These are phyloP conservation scores for Bacterosira constricta DNA, from an alignment of 108 stramenopile genomes.

Conservation along the genomic window DNA sequence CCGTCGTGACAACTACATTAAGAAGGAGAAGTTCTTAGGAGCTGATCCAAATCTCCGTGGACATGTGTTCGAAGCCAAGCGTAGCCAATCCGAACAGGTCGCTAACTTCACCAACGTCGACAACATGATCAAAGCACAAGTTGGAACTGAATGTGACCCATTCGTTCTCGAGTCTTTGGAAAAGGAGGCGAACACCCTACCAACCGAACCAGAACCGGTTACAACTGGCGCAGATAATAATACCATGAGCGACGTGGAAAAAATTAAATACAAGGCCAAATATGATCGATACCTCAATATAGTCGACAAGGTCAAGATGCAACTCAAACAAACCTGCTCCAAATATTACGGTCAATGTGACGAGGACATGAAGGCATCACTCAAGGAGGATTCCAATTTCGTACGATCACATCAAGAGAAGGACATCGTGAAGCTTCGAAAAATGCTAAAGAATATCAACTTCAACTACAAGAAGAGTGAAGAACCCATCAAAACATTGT, in stretches of 20 bases:
- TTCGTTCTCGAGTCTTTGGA: too few species aligned
- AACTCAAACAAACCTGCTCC: neutral
- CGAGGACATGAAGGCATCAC: neutral
- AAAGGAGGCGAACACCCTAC: too few species aligned
- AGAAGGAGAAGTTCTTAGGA: neutral
- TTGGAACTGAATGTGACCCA: too few species aligned
- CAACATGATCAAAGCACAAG: too few species aligned
- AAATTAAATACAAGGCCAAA: neutral
- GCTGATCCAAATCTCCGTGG: neutral
- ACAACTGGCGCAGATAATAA: too few species aligned
- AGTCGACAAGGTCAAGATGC: neutral
- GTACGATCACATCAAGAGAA: neutral
- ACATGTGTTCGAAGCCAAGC: neutral
- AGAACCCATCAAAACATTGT: neutral
- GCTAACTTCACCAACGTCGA: too few species aligned
- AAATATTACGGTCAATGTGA: neutral
- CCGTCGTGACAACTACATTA: too few species aligned
- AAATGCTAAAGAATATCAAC: neutral
- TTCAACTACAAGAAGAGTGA: neutral
- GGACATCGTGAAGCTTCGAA: neutral
- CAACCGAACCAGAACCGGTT: too few species aligned
- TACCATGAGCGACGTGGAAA: neutral
- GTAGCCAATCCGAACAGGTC: too few species aligned
- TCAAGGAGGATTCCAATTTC: neutral
- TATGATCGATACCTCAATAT: neutral